Percentiles rank a stretch among this genome's conserved stretches.
These are phyloP conservation scores for Choiromyces venosus DNA, from an alignment of 495 filamentous ascomycete genomes.

Conservation along the genomic window DNA sequence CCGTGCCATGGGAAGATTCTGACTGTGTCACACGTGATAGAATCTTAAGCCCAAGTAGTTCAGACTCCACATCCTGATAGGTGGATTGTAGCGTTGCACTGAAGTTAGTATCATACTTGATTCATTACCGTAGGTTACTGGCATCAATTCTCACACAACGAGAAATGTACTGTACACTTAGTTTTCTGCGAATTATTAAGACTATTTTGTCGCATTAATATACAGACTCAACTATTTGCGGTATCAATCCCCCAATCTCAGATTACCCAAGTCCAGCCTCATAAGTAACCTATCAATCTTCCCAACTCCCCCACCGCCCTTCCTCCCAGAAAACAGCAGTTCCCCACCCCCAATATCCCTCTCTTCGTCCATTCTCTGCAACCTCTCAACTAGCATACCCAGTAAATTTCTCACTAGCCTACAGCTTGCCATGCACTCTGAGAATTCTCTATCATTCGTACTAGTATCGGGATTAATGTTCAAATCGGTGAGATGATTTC, in stretches of 20 bases:
- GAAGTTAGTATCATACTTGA: too few species aligned
- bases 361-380: slow-evolving; percentile 48
- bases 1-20: too few species aligned
- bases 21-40: too few species aligned
- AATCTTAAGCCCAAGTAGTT: too few species aligned
- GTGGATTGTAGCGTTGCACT: too few species aligned
- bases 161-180: too few species aligned
- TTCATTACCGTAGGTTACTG: too few species aligned
- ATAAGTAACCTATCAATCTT: slow-evolving; percentile 76
- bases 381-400: slow-evolving; percentile 26
- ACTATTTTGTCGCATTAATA: neutral
- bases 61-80: too few species aligned
- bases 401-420: slow-evolving; percentile 26
- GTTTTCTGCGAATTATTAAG: neutral
- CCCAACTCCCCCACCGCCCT: slow-evolving; percentile 54
- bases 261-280: slow-evolving; percentile 66
- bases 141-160: too few species aligned
- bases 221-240: neutral
- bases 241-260: slow-evolving; percentile 42
- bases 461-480: slow-evolving; percentile 31
- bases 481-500: slow-evolving; percentile 57
- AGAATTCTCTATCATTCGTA: slow-evolving; percentile 25
- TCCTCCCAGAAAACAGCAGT: slow-evolving; percentile 35
- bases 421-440: slow-evolving; percentile 21
- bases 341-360: slow-evolving; percentile 43